Conservation (phyloP, 345 rosid species). For the Clarkia xantiana region DNA sequence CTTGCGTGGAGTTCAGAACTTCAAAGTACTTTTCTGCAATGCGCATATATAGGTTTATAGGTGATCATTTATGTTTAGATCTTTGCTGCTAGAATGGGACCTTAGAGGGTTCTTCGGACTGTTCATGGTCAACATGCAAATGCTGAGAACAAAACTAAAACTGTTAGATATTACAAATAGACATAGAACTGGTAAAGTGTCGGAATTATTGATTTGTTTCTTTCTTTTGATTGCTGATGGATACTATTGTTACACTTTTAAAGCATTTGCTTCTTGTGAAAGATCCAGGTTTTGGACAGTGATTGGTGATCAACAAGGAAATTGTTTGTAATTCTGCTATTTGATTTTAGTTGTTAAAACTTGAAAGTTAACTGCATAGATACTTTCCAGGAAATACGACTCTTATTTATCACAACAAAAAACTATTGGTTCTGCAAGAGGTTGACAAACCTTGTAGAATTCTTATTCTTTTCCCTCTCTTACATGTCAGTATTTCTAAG, state of each 20-base stretch:
- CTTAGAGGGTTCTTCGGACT: conserved; percentile 75
- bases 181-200: conserved; percentile 47
- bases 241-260: no score
- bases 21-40: no score
- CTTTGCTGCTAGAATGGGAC: conserved; percentile 57
- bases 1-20: no score
- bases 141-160: conserved; percentile 53
- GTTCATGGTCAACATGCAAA: conserved; percentile 53
- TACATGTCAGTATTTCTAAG: not conserved
- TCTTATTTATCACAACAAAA: conserved; percentile 75
- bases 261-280: no score
- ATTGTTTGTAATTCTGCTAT: not conserved
- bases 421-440: conserved; percentile 73
- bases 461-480: conserved; percentile 6
- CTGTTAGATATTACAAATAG: conserved; percentile 67
- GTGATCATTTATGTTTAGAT: not conserved
- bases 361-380: conserved; percentile 2
- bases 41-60: no score
- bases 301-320: not conserved
- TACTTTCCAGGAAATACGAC: conserved; percentile 71
- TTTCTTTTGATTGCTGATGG: conserved; percentile 2
- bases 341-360: not conserved
- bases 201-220: not conserved
- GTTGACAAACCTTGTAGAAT: conserved; percentile 83
- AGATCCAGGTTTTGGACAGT: no score